These are phyloP conservation scores for Trifolium subterraneum DNA, from an alignment of 306 rosid species.

Conservation along the genomic window DNA sequence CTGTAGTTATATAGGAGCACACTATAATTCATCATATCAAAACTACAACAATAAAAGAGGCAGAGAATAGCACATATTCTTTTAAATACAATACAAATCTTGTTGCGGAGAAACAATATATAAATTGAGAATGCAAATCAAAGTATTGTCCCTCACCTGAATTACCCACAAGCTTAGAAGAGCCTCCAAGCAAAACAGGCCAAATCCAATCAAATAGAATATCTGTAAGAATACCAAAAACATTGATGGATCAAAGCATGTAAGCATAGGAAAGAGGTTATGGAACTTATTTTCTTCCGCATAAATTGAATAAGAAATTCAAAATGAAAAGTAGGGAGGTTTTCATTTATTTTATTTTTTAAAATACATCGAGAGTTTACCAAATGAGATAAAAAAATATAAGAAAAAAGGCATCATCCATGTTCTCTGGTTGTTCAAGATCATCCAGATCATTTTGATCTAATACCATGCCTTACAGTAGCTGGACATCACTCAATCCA, in stretches of 20 bases:
- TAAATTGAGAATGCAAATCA: slow-evolving; percentile 30
- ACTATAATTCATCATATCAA: slow-evolving; percentile 17
- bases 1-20: not conserved
- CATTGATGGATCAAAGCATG: slow-evolving; percentile 27
- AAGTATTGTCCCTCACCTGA: slow-evolving; percentile 64
- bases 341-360: not conserved
- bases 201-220: slow-evolving; percentile 92
- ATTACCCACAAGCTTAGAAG: slow-evolving; percentile 97
- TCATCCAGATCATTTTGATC: slow-evolving; percentile 27
- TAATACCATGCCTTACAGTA: slow-evolving; percentile 16
- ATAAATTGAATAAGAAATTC: not conserved
- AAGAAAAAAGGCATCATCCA: not conserved
- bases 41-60: slow-evolving; percentile 8
- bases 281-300: not conserved
- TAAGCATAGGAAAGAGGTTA: slow-evolving; percentile 25
- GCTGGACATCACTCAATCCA: slow-evolving; percentile 19
- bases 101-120: slow-evolving; percentile 33
- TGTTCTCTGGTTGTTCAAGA: slow-evolving; percentile 5
- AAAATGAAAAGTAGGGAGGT: slow-evolving; percentile 9
- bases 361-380: slow-evolving; percentile 3
- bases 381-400: slow-evolving; percentile 29
- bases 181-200: slow-evolving; percentile 89
- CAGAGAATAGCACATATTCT: not conserved
- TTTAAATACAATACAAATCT: slow-evolving; percentile 13
- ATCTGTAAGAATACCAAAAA: slow-evolving; percentile 58